Percentiles rank a stretch among this genome's conserved stretches.
Conservation (phyloP, 768 basidiomycete genomes). For the Dentipellis fragilis region DNA sequence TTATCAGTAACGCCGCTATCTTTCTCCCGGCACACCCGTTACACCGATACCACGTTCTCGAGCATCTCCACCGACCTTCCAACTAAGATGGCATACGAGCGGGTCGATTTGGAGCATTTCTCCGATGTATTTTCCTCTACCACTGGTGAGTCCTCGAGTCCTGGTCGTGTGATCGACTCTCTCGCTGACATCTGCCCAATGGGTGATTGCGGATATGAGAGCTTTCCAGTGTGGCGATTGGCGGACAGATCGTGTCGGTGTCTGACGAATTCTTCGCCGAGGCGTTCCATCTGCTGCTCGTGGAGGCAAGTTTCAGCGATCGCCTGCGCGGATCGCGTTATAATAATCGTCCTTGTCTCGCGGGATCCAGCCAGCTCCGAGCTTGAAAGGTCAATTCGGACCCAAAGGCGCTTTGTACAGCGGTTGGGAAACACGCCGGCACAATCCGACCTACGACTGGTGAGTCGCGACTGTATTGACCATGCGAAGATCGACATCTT, state of each 20-base stretch:
- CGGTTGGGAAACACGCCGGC: conserved; percentile 90
- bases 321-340: background rate
- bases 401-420: conserved; percentile 90
- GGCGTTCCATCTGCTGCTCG: conserved; percentile 72
- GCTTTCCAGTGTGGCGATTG: conserved; percentile 79
- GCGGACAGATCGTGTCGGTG: conserved; percentile 60
- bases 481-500: background rate
- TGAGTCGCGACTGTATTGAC: conserved; percentile 25
- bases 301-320: conserved; percentile 45
- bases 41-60: background rate
- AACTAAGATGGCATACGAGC: conserved; percentile 33
- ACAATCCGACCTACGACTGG: conserved; percentile 89
- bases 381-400: conserved; percentile 93
- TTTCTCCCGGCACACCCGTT: background rate
- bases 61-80: background rate
- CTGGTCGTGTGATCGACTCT: too few relatives aligned
- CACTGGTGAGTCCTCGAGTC: conserved; percentile 33
- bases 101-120: conserved; percentile 38
- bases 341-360: too few relatives aligned
- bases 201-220: conserved; percentile 38
- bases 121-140: conserved; percentile 33
- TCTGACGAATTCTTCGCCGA: conserved; percentile 97
- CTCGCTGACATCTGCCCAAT: background rate
- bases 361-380: conserved; percentile 59
- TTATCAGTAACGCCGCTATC: background rate